Conservation (phyloP, 2,329 filamentous ascomycete genomes). For the Talaromyces rugulosus region DNA sequence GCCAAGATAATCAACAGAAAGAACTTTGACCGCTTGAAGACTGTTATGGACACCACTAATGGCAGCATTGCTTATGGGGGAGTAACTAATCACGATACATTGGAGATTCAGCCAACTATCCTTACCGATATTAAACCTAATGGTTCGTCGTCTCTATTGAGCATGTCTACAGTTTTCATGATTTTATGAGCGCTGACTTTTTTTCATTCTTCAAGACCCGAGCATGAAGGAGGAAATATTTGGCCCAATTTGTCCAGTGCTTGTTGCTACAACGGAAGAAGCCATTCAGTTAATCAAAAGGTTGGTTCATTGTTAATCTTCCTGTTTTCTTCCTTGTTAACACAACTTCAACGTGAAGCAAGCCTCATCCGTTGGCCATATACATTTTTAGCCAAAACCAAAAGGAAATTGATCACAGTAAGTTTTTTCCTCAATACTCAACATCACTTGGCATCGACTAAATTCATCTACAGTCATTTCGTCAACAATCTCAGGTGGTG, state of each 20-base stretch:
- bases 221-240: slow-evolving; percentile 46
- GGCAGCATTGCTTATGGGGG: slow-evolving; percentile 38
- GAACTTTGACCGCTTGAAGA: slow-evolving; percentile 40
- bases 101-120: slow-evolving; percentile 36
- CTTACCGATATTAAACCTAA: slow-evolving; percentile 31
- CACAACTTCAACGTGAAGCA: not conserved
- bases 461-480: slow-evolving; percentile 29
- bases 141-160: not conserved
- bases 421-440: slow-evolving; percentile 11
- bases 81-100: slow-evolving; percentile 23
- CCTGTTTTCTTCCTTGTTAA: not conserved
- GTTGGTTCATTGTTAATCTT: not conserved
- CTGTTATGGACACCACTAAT: slow-evolving; percentile 31
- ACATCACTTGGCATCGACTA: slow-evolving; percentile 9
- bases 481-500: slow-evolving; percentile 35
- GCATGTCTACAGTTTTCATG: not conserved
- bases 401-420: slow-evolving; percentile 30
- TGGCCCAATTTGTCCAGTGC: slow-evolving; percentile 40
- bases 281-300: not conserved
- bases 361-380: slow-evolving; percentile 35
- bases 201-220: slow-evolving; percentile 18
- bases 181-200: not conserved
- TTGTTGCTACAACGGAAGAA: slow-evolving; percentile 16
- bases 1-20: slow-evolving; percentile 40
- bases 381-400: slow-evolving; percentile 39